phyloP scores from a whole-genome alignment of 306 rosid species.

The Oemleria cerasiformis region DNA sequence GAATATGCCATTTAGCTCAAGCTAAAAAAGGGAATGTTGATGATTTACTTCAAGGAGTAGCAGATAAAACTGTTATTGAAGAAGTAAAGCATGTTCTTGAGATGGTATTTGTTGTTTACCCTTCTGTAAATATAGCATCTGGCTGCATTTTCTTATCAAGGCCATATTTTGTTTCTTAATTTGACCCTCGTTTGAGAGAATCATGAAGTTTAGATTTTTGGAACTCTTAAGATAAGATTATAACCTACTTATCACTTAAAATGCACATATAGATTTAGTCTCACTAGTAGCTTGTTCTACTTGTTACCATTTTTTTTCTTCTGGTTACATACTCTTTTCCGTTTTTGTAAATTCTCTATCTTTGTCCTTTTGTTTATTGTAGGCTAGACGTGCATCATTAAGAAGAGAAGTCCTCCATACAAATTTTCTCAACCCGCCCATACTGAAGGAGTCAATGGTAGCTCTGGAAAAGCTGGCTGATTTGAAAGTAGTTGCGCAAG shows the following conservation, averaged over 20 bases:
- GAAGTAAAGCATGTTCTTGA: constrained; percentile 87
- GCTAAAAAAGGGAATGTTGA: constrained; percentile 74
- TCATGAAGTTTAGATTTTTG: neutral
- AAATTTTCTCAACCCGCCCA: constrained; percentile 89
- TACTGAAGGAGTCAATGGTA: constrained; percentile 74
- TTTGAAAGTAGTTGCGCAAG: constrained; percentile 75
- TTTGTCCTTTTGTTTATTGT: constrained; percentile 6
- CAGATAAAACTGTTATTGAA: constrained; percentile 57
- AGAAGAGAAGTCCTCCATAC: constrained; percentile 79
- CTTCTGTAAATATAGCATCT: constrained; percentile 19
- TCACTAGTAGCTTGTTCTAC: too few species aligned
- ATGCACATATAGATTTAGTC: neutral
- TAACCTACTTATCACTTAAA: neutral
- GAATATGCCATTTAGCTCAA: constrained; percentile 50
- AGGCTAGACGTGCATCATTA: constrained; percentile 79
- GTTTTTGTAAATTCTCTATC: neutral
- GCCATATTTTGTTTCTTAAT: neutral
- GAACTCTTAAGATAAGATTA: neutral
- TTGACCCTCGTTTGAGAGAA: neutral
- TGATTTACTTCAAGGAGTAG: constrained; percentile 59
- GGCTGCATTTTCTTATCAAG: constrained; percentile 6
- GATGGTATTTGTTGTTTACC: constrained; percentile 48
- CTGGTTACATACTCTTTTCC: too few species aligned
- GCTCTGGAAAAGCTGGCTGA: constrained; percentile 70
- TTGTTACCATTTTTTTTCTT: neutral